These are phyloP conservation scores for Metahyphopichia silvanorum DNA, from an alignment of 805 yeast genomes.

Conservation along the genomic window DNA sequence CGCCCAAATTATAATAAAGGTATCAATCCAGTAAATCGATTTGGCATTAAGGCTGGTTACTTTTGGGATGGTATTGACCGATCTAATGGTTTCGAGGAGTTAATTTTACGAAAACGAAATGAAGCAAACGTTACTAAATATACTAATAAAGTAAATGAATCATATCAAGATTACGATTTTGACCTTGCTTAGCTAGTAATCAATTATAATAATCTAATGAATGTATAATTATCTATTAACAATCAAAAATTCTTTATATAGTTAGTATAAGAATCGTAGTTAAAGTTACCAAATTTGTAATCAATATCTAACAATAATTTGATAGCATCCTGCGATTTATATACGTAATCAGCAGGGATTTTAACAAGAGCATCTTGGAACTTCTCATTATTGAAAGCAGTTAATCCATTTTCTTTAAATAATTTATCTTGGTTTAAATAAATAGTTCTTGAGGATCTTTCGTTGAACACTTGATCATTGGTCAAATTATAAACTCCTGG, in stretches of 20 bases:
- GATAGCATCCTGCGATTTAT: conserved; percentile 59
- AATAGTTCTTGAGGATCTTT: conserved; percentile 30
- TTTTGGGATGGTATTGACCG: conserved; percentile 88
- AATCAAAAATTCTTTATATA: conserved; percentile 21
- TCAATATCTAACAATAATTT: conserved; percentile 62
- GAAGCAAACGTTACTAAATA: conserved; percentile 15
- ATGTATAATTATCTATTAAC: not conserved
- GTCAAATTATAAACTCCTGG: conserved; percentile 45
- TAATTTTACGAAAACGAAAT: conserved; percentile 45
- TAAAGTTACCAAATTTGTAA: conserved; percentile 56
- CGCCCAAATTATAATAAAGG: conserved; percentile 53
- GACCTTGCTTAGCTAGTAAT: too few relatives aligned
- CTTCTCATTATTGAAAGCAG: conserved; percentile 22
- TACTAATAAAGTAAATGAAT: not conserved
- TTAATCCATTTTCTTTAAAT: conserved; percentile 26
- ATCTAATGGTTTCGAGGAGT: conserved; percentile 79
- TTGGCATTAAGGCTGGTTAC: conserved; percentile 71
- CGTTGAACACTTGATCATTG: conserved; percentile 41
- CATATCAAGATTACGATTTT: conserved; percentile 1
- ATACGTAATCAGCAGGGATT: conserved; percentile 44
- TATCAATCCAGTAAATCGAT: conserved; percentile 63
- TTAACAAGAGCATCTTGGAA: conserved; percentile 38
- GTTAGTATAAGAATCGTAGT: conserved; percentile 44
- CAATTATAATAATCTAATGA: not conserved
- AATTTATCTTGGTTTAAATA: conserved; percentile 36